phyloP scores from a whole-genome alignment of 2,329 filamentous ascomycete genomes.

The Alternaria triticimaculans region DNA sequence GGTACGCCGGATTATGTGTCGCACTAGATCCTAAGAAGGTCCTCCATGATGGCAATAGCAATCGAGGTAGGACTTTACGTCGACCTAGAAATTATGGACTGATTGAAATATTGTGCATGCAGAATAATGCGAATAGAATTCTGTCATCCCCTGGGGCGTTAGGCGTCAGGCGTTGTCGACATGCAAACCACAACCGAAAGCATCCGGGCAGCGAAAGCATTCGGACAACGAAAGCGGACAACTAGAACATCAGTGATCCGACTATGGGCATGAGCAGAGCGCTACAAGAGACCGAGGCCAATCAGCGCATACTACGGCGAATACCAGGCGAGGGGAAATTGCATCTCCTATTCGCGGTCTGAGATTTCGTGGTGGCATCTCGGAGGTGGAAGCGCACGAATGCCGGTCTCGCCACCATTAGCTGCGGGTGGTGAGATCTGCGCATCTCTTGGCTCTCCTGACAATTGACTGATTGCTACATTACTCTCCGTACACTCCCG shows the following conservation, averaged over 20 bases:
- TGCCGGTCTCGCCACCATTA: constrained; percentile 30
- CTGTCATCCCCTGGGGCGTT: background rate
- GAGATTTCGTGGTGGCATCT: constrained; percentile 11
- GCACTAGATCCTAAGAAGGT: background rate
- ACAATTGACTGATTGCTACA: constrained; percentile 19
- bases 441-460: constrained; percentile 29
- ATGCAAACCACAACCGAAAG: background rate
- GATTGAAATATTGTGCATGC: background rate
- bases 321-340: constrained; percentile 15
- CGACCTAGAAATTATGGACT: background rate
- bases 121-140: background rate
- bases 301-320: background rate
- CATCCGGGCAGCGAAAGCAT: background rate
- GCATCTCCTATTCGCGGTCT: constrained; percentile 12
- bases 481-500: constrained; percentile 6
- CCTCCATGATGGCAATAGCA: background rate
- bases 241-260: background rate
- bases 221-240: background rate
- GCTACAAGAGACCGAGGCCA: background rate
- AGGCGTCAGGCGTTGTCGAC: background rate
- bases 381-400: constrained; percentile 17
- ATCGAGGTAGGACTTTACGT: background rate
- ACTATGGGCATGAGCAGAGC: background rate
- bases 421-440: constrained; percentile 26
- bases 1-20: background rate